These are phyloP conservation scores for Remersonia thermophila DNA, from an alignment of 2,329 filamentous ascomycete species.

Conservation along the genomic window DNA sequence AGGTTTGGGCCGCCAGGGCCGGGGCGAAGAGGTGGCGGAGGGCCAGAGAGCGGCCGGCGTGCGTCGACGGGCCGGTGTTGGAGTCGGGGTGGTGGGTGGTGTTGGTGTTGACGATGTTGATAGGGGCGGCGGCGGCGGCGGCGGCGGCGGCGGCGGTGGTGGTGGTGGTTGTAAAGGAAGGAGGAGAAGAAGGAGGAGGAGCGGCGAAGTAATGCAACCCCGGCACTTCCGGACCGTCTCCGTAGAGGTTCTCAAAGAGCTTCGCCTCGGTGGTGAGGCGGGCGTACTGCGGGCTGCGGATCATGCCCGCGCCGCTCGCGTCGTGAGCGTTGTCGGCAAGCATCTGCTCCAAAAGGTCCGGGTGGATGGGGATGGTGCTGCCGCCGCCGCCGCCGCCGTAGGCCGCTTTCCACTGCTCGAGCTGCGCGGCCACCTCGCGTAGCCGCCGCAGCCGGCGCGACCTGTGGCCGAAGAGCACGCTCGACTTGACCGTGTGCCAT, in stretches of 20 bases:
- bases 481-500: conserved; percentile 26
- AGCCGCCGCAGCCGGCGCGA: conserved; percentile 8
- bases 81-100: too few species aligned
- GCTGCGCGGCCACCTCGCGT: background rate
- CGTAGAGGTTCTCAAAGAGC: conserved; percentile 49
- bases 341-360: background rate
- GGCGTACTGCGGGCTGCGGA: conserved; percentile 5
- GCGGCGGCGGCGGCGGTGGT: too few species aligned
- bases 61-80: too few species aligned
- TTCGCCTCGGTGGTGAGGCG: conserved; percentile 40
- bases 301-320: too few species aligned
- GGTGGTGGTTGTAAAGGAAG: too few species aligned
- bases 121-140: conserved; percentile 1
- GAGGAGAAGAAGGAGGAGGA: too few species aligned
- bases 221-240: conserved; percentile 33
- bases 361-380: conserved; percentile 4
- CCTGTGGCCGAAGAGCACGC: conserved; percentile 25
- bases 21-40: conserved; percentile 29
- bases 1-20: conserved; percentile 27
- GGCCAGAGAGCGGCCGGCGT: background rate
- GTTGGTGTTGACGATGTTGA: conserved; percentile 3
- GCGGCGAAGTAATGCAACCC: conserved; percentile 26
- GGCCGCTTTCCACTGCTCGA: conserved; percentile 5
- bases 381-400: background rate
- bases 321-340: background rate